Evolutionary conservation across 257 asterid species (phyloP), one percentile per base, ranked within the genome.

Genomic region (Agastache rugosa): DNA sequence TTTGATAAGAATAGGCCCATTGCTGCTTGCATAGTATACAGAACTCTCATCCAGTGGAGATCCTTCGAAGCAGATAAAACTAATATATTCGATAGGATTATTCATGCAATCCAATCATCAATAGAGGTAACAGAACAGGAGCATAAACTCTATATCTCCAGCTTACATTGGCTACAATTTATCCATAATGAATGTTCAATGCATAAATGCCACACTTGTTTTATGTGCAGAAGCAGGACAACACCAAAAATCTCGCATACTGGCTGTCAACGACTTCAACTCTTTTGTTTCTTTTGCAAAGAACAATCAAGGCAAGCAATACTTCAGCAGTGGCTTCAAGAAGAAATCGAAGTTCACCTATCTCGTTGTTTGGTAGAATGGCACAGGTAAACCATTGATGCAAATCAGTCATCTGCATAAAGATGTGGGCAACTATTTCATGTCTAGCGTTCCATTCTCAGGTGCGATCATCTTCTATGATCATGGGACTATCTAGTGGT

Each of bases 231-330:
- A 85, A 77, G 73, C 89, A 84, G 83, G 93, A 89, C 54, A 84
- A 74, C 84, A 84, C 86, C 64, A 53, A 84, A 50, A 87, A 82
- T 79, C 90, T 89, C n/a, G 89, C 98, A 51, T 90, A 90, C 73
- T 93, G 98, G 98, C 87, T 93, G 69, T 90, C 98, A 73, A 83
- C 92, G 66, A 87, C 98, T 72, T 87, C 98, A 20, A 93, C 96
- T 69, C 94, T 93, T 77, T 67, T 93, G 86, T 86, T 89, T 76
- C 96, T 93, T 68, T 77, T 90, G 79, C 97, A 93, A 86, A 83
- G 83, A 80, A 85, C 98, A 68, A 87, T 93, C 69, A 93, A 93
- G 80, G 96, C 97, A 77, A 91, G 90, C 88, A 90, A 85, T 71
- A 78, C 83, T 39, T 78, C 91, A 7, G 29, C 86, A 72, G 79